Base-by-base conservation (phyloP, 2,329 filamentous ascomycete species). In the Zasmidium citrigriseum region DNA sequence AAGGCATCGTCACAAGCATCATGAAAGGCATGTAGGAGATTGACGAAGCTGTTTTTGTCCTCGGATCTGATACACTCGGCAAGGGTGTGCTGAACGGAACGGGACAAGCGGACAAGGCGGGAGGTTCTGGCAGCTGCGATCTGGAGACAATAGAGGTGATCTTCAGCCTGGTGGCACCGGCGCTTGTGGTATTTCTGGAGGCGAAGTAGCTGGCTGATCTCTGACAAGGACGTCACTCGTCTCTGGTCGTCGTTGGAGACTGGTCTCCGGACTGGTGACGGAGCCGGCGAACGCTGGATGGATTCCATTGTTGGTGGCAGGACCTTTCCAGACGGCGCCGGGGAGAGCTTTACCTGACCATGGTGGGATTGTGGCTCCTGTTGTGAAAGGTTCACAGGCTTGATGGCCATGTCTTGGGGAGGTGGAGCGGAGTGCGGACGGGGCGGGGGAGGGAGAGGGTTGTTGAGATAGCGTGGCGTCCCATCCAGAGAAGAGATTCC, bases 161-260 rank as follows among this genome's bases (percentile, higher is more conserved):
- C 80, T 65, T 90, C 83, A 47, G 87, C 89, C 70, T 88, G 87
- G 64, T 84, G 82, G 76, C 89, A 86, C 80, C 90, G 89, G 80
- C 89, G 88, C 80, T 91, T 88, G 76, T 93, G 90, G 73, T 92
- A 91, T 69, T 87, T 89, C 72, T 89, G 89, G 62, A 92, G 79
- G 61, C 89, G 86, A 64, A 91, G 88, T 67, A 93, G 76, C 73
- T 92, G 89, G 52, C 89, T 89, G 65, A 93, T 83, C 75, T 93
- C 89, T 69, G 90, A 86, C 61, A 93, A 41, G 14, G 64, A 59
- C 44, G 56, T 29, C 38, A 61, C 47, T 23, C 34, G 52, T 49
- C 52, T 56, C 50, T 51, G 50, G 2, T 62, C 53, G 22, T 38
- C 54, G 16, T 52, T 52, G 21, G 48, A 41, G 25, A 55, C 25